Evolutionary conservation across 1,284 basidiomycete genomes (phyloP), one percentile per base, ranked within the genome.

Genomic region (Leccinum colubrinum): DNA sequence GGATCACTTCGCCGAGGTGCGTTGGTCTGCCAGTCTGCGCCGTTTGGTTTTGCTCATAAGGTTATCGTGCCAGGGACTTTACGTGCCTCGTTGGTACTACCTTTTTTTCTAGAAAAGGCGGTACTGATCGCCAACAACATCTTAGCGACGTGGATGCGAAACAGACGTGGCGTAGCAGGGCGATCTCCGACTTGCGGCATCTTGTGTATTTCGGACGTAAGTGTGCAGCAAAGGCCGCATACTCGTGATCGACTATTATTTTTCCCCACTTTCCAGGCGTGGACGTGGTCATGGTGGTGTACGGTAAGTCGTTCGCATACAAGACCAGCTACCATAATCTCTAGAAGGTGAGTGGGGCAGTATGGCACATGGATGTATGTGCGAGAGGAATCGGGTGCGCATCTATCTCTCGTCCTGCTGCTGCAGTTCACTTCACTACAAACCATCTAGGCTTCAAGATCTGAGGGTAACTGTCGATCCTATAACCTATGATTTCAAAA

Each of bases 1-100:
- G 91, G 85, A 86, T 86, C 59, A 97, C 94, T 12, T 85, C 85
- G 39, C 91, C 89, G 9, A 83, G 88, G 90, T 87, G 62, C 33
- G 77, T 67, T 54, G 5, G 9, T 39, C 35, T n/a, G n/a, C 55
- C 22, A 17, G 8, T 33, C 20, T 27, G 22, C 2, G 6, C 30
- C 33, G 8, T 7, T n/a, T 43, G 4, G 22, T 62, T 17, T 46
- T 48, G 39, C 30, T 60, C 58, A 65, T 43, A 55, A 14, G 8
- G 15, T 55, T 56, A 30, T 63, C 56, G 12, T 66, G 20, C 35
- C 27, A 90, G 91, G 69, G 90, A 93, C 74, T 88, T 85, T 69
- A 92, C 88, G 87, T 87, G 67, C 67, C 85, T 63, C 37, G n/a
- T 53, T 43, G 2, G 8, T 35, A 55, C 46, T 6, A 50, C 12